Conservation (phyloP, 306 rosid genomes). For the Coriaria nepalensis region DNA sequence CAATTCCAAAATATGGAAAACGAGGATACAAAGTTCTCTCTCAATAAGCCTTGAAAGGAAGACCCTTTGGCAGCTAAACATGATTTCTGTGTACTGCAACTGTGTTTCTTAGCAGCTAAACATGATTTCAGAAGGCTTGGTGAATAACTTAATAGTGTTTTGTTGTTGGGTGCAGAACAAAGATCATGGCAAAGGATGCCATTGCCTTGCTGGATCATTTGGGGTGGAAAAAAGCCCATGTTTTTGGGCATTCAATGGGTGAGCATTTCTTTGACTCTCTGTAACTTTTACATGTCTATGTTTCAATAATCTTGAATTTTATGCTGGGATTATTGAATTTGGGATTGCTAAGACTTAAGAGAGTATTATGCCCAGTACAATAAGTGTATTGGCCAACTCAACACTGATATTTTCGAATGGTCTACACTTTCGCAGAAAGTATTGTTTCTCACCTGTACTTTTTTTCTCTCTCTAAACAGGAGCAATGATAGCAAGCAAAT, state of each 20-base stretch:
- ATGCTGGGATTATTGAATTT: neutral
- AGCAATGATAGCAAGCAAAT: constrained; percentile 80
- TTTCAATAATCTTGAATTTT: neutral
- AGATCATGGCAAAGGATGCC: constrained; percentile 82
- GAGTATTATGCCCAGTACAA: too few species aligned
- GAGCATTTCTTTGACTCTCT: constrained; percentile 10
- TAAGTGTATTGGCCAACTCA: too few species aligned
- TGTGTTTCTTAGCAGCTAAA: too few species aligned
- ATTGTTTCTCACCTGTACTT: constrained; percentile 1
- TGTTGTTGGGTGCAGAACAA: constrained; percentile 56
- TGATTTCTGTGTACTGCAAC: neutral
- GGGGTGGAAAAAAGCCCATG: constrained; percentile 86
- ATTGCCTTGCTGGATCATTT: constrained; percentile 70
- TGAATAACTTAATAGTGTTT: neutral
- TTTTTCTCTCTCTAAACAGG: constrained; percentile 30
- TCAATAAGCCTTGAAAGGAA: too few species aligned
- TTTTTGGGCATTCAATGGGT: constrained; percentile 98
- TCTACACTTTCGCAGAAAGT: neutral
- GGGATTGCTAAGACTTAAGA: too few species aligned
- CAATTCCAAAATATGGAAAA: too few species aligned
- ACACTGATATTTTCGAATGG: neutral
- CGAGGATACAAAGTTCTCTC: too few species aligned
- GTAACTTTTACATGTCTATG: neutral
- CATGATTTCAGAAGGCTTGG: too few species aligned
- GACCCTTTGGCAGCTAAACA: too few species aligned